A percentile compares a stretch with the other conserved stretches of the same genome.
These are phyloP conservation scores for Colletotrichum graminicola DNA, from an alignment of 2,329 filamentous ascomycete genomes.

Conservation along the genomic window DNA sequence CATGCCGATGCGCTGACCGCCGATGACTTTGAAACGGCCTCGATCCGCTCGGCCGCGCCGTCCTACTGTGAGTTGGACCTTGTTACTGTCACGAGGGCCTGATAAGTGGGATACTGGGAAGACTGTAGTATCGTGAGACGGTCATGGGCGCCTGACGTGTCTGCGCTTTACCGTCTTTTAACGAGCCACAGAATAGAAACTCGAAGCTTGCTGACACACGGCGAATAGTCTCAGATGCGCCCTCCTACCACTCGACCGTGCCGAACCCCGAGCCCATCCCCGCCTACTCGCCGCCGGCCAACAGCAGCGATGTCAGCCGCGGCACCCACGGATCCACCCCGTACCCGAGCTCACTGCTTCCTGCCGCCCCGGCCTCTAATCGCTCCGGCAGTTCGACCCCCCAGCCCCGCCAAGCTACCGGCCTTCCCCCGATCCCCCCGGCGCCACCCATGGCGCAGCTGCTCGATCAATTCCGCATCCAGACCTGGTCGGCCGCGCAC, in stretches of 20 bases:
- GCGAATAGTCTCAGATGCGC: conserved; percentile 69
- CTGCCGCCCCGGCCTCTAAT: conserved; percentile 42
- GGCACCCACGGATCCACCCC: conserved; percentile 40
- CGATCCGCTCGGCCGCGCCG: conserved; percentile 75
- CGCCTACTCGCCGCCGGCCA: conserved; percentile 60
- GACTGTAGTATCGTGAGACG: neutral
- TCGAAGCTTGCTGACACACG: neutral
- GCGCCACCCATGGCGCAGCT: conserved; percentile 48
- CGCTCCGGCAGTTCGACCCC: conserved; percentile 46
- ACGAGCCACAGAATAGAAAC: neutral
- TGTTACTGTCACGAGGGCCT: neutral
- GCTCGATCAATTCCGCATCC: conserved; percentile 67
- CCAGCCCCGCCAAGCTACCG: conserved; percentile 53
- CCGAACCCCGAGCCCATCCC: conserved; percentile 63
- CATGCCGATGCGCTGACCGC: conserved; percentile 50
- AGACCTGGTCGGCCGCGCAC: conserved; percentile 68
- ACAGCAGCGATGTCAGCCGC: conserved; percentile 41
- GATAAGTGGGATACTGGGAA: conserved; percentile 2
- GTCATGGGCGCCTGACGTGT: conserved; percentile 4
- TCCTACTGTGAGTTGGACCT: conserved; percentile 68
- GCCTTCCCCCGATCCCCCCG: conserved; percentile 65
- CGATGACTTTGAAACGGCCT: conserved; percentile 76
- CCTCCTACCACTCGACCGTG: conserved; percentile 71
- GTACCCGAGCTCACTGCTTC: conserved; percentile 40
- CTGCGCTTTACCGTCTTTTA: conserved; percentile 8